Conservation (phyloP, 2,329 filamentous ascomycete genomes). For the Nothophaeocryptopus gaeumannii region DNA sequence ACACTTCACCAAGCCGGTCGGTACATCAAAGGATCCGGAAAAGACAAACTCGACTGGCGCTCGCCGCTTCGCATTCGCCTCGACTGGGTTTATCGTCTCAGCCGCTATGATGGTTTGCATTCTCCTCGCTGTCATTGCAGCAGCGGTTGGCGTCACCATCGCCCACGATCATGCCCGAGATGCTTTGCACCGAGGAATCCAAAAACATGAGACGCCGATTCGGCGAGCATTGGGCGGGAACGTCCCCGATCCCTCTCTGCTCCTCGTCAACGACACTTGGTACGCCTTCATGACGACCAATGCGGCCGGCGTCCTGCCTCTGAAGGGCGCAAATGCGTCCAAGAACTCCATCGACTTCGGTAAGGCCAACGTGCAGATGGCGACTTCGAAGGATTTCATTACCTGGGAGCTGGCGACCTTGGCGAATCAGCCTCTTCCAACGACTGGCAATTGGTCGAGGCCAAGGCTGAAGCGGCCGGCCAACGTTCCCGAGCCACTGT, state of each 20-base stretch:
- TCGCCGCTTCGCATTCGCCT: constrained; percentile 29
- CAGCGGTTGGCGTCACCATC: constrained; percentile 23
- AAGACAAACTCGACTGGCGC: constrained; percentile 12
- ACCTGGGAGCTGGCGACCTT: constrained; percentile 33
- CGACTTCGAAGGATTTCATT: constrained; percentile 37
- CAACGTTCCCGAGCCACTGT: constrained; percentile 15
- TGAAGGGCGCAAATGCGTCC: constrained; percentile 13
- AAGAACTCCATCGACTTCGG: constrained; percentile 21
- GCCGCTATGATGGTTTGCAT: constrained; percentile 17
- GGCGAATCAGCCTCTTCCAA: constrained; percentile 18
- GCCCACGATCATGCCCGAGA: constrained; percentile 1
- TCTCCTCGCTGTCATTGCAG: constrained; percentile 25
- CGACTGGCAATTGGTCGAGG: constrained; percentile 12
- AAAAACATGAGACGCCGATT: constrained; percentile 11
- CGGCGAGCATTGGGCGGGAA: constrained; percentile 31
- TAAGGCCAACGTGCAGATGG: constrained; percentile 38
- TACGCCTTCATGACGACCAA: constrained; percentile 41
- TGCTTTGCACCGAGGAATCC: too few species aligned
- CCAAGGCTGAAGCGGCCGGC: not conserved
- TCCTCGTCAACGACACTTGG: constrained; percentile 34
- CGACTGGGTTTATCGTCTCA: constrained; percentile 23
- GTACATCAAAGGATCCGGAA: constrained; percentile 10
- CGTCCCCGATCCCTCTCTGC: constrained; percentile 40
- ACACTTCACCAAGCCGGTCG: constrained; percentile 25
- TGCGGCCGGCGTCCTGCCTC: constrained; percentile 30